A percentile compares a stretch with the other conserved stretches of the same genome.
These are phyloP conservation scores for Lactarius deliciosus DNA, from an alignment of 768 basidiomycete genomes.

Conservation along the genomic window DNA sequence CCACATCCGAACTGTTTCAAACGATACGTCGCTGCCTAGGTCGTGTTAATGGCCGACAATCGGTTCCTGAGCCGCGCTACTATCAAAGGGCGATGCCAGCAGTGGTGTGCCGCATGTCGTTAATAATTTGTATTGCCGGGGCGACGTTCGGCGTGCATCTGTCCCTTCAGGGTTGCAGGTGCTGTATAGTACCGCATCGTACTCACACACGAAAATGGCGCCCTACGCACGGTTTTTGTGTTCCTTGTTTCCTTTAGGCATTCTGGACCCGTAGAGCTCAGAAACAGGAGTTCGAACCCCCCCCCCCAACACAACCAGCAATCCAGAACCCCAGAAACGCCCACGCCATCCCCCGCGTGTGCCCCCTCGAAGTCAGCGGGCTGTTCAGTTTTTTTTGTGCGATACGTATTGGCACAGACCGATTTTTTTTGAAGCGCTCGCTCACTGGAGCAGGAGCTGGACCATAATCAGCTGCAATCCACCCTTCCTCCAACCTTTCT, in stretches of 20 bases:
- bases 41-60: background rate
- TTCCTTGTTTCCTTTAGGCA: slow-evolving; percentile 1
- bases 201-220: background rate
- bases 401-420: background rate
- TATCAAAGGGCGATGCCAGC: background rate
- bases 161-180: background rate
- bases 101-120: background rate
- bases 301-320: background rate
- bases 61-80: background rate
- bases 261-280: background rate
- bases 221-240: background rate
- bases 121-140: background rate
- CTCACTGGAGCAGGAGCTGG: background rate
- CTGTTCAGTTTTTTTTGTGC: background rate
- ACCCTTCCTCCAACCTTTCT: background rate
- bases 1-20: background rate
- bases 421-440: background rate
- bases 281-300: background rate
- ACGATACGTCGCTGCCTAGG: background rate
- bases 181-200: background rate
- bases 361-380: background rate
- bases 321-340: background rate
- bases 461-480: background rate
- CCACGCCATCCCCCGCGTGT: background rate
- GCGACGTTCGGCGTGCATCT: background rate